Base-by-base conservation (phyloP, 1,284 basidiomycete species). In the Pisolithus thermaeus region DNA sequence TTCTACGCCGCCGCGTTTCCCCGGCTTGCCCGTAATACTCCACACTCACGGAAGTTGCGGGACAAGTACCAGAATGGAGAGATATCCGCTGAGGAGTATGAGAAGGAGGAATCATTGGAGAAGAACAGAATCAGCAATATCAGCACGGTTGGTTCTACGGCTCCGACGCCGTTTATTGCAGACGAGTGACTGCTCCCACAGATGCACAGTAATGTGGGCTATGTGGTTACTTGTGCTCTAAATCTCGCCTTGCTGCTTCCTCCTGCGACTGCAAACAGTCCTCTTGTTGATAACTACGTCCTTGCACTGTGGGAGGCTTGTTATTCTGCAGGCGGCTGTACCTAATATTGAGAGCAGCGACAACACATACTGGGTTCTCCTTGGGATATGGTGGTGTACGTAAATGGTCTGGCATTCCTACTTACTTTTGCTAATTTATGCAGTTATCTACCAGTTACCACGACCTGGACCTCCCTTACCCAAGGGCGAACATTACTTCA, bases 51-150 rank as follows among this genome's bases (percentile, higher is more conserved):
- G 22, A 66, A 65, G 7, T 69, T 89, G 5, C 73, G 78, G 43
- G 77, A 78, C 52, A 78, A 77, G 61, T 80, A 80, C 55, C 79
- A 84, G 47, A 69, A 68, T 1, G 83, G 84, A 0, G 76, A 83
- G 58, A 79, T 83, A 18, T 62, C 73, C 0, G 65, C 70, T 3
- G 83, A 84, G 47, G 81, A 80, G 57, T 90, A 88, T 60, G 88
- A 90, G 61, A 60, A 62, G 4, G 86, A 90, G 60, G 90, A 92
- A 61, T 87, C 83, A 50, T 62, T 93, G 47, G 84, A 91, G 70
- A 88, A 90, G 73, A 93, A 91, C 61, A 73, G 86, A 50, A 87
- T 94, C 54, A 87, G 87, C 61, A 94, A 94, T 60, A 88, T 90
- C 57, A 85, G 84, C 58, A 91, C 89, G 12, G 86, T 92, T 51